Base-by-base conservation (phyloP, 768 basidiomycete genomes). In the Boletus huronensis region DNA sequence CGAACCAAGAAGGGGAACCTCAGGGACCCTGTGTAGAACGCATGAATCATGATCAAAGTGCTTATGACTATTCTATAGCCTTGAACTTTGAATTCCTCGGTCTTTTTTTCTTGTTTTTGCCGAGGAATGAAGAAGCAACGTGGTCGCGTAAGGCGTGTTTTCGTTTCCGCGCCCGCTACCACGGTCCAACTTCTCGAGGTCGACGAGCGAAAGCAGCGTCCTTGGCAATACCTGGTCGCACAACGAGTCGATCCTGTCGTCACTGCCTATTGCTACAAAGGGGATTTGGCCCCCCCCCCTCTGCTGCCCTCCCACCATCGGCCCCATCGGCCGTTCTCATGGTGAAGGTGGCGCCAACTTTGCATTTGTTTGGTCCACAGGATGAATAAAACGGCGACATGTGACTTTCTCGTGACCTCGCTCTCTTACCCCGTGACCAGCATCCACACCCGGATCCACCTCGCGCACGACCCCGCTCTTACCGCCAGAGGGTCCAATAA, bases 391-490 rank as follows among this genome's bases (percentile, higher is more conserved):
- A 70, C 35, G 29, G 63, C 64, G 57, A 59, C 72, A 73, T 73
- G 74, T 74, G 75, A 74, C 74, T 66, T 68, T 59, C 69, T 55
- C 75, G 75, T 76, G 75, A 76, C 75, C 63, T 72, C 49, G 51
- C 69, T 57, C 62, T 62, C 59, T 68, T 59, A 60, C 74, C 75
- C 74, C 75, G 75, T 76, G 75, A 76, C 75, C 75, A 65, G 64
- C 67, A 64, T 55, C 62, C 63, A 50, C 63, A 50, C 42, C 56
- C 43, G 39, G 10, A 29, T 21, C 52, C 41, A 41, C 48, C 52
- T 56, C 52, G 59, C n/a, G 53, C 46, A 25, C 32, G 16, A n/a
- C 59, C n/a, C 41, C 48, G 36, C 23, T 36, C 46, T 28, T 16
- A 34, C 35, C 19, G 34, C 57, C 39, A 31, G 14, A 34, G 47